Percentiles rank a stretch among this genome's conserved stretches.
These are phyloP conservation scores for Kodamaea derodonti DNA, from an alignment of 1,139 yeast species.

Conservation along the genomic window DNA sequence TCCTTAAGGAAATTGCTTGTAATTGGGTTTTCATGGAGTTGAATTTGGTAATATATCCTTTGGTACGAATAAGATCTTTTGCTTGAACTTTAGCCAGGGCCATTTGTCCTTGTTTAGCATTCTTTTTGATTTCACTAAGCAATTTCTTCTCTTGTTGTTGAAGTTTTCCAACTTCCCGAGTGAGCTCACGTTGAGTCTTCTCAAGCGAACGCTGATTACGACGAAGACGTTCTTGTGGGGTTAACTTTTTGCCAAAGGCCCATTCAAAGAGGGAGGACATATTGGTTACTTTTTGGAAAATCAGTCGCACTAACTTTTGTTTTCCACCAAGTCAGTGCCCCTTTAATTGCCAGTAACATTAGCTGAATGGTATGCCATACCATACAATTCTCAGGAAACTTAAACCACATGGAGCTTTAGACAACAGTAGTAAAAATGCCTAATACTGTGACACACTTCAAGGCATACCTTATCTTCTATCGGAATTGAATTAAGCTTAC, in stretches of 20 bases:
- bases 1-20: constrained; percentile 87
- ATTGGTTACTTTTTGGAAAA: background rate
- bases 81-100: constrained; percentile 93
- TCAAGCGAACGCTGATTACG: constrained; percentile 94
- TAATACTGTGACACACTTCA: too few relatives aligned
- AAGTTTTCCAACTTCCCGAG: constrained; percentile 78
- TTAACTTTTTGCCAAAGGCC: constrained; percentile 90
- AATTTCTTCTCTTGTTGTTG: constrained; percentile 91
- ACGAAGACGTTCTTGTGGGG: constrained; percentile 92
- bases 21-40: constrained; percentile 92
- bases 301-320: too few relatives aligned
- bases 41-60: constrained; percentile 78
- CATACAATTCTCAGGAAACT: too few relatives aligned
- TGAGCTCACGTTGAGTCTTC: constrained; percentile 88
- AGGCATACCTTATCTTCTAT: too few relatives aligned
- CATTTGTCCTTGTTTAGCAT: constrained; percentile 87
- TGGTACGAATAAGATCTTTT: constrained; percentile 86
- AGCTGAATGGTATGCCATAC: too few relatives aligned
- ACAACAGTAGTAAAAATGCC: too few relatives aligned
- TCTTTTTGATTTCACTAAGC: constrained; percentile 78
- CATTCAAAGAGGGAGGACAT: constrained; percentile 62
- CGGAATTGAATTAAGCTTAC: too few relatives aligned
- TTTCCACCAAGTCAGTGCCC: too few relatives aligned
- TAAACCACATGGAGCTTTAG: too few relatives aligned
- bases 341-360: too few relatives aligned